These are phyloP conservation scores for Xenosphaeropsis pyriputrescens DNA, from an alignment of 2,329 filamentous ascomycete species.

Conservation along the genomic window DNA sequence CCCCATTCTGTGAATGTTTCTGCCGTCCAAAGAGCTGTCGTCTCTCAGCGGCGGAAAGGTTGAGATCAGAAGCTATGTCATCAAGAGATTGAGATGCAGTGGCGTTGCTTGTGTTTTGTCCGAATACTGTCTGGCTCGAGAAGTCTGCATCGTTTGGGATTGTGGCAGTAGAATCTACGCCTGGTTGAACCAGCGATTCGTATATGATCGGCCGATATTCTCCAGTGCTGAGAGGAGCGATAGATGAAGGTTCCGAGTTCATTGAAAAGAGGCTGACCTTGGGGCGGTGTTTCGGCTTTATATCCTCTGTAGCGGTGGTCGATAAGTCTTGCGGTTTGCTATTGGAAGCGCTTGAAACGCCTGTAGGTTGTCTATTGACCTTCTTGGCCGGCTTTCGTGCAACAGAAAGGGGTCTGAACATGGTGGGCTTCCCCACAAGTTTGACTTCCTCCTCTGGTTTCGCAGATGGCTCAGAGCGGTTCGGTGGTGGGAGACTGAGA, in stretches of 20 bases:
- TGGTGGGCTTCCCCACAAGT: slow-evolving; percentile 62
- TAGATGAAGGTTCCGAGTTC: slow-evolving; percentile 21
- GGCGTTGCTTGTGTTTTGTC: slow-evolving; percentile 7
- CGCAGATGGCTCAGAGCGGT: slow-evolving; percentile 26
- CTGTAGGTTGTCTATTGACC: slow-evolving; percentile 25
- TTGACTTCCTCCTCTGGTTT: slow-evolving; percentile 48
- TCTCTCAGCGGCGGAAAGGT: slow-evolving; percentile 61
- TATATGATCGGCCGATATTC: slow-evolving; percentile 39
- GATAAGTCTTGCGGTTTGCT: slow-evolving; percentile 5
- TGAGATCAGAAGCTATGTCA: slow-evolving; percentile 60
- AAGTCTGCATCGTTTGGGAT: slow-evolving; percentile 2
- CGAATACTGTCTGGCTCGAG: slow-evolving; percentile 4
- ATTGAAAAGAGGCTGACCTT: slow-evolving; percentile 61
- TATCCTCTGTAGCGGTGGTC: slow-evolving; percentile 10
- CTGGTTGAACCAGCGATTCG: slow-evolving; percentile 1
- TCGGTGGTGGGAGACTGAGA: slow-evolving; percentile 9
- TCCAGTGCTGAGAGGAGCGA: slow-evolving; percentile 5
- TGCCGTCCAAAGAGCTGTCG: slow-evolving; percentile 76
- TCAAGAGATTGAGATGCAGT: slow-evolving; percentile 40
- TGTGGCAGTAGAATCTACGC: slow-evolving; percentile 3
- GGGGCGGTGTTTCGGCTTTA: slow-evolving; percentile 28
- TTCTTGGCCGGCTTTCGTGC: slow-evolving; percentile 60
- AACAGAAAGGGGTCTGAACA: slow-evolving; percentile 84
- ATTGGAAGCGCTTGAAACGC: slow-evolving; percentile 9
- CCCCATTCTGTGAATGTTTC: slow-evolving; percentile 22